Evolutionary conservation across 2,329 filamentous ascomycete genomes (phyloP).

Genomic region (Talaromyces verruculosus): DNA sequence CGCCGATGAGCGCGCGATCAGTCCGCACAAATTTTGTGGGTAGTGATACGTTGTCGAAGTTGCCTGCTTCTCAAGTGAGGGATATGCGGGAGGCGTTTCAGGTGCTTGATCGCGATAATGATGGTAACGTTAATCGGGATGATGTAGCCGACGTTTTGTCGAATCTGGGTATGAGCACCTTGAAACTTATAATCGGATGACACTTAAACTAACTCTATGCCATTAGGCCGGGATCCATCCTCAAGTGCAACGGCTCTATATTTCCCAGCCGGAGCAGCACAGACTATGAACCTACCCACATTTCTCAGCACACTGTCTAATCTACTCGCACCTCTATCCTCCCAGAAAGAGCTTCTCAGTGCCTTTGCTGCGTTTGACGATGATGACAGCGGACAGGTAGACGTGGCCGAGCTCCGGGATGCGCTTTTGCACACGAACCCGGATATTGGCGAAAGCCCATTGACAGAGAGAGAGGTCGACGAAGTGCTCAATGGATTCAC

Average conservation of each 20-base stretch:
- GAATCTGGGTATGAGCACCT: conserved; percentile 64
- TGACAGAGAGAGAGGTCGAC: conserved; percentile 76
- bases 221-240: conserved; percentile 69
- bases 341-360: conserved; percentile 75
- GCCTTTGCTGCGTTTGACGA: conserved; percentile 96
- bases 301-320: conserved; percentile 82
- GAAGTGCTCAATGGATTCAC: conserved; percentile 85
- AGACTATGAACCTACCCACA: conserved; percentile 76
- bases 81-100: conserved; percentile 91
- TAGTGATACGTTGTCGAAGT: conserved; percentile 44
- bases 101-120: conserved; percentile 85
- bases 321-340: conserved; percentile 71
- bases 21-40: conserved; percentile 27
- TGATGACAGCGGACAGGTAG: conserved; percentile 90
- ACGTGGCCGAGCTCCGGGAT: conserved; percentile 76
- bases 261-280: conserved; percentile 71
- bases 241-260: conserved; percentile 72
- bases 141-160: conserved; percentile 85
- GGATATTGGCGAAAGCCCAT: conserved; percentile 63
- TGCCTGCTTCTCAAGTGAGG: conserved; percentile 79
- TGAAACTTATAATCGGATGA: too few species aligned
- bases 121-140: conserved; percentile 76
- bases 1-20: conserved; percentile 30
- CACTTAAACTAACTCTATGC: conserved; percentile 13
- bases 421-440: conserved; percentile 79